Base-by-base conservation (phyloP, 495 filamentous ascomycete species). In the Saxophila tyrrhenica region DNA sequence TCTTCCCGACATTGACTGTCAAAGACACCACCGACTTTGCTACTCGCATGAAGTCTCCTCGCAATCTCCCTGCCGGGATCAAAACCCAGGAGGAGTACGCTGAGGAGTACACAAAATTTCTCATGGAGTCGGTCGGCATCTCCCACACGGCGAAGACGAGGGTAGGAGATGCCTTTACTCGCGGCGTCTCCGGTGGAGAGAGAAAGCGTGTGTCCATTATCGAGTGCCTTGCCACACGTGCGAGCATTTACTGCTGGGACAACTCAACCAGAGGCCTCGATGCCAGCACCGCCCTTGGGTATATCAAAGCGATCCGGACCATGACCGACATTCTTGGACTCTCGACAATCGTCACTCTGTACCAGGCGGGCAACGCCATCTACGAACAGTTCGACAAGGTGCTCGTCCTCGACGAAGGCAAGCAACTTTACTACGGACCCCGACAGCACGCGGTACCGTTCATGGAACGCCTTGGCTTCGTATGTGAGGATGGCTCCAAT, bases 301-400 rank as follows among this genome's bases (percentile, higher is more conserved):
- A 83, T 60, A 78, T 83, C 0, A 73, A 79, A 49, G 77, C 76
- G 39, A 60, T 87, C 47, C 70, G 83, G 42, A 74, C 75, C 20
- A 62, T 84, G 21, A 84, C 83, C 11, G 78, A 82, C 54, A 81
- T 82, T 65, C 72, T 75, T 0, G 64, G 77, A 45, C 75, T 79
- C 2, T 79, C 80, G 0, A 81, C 80, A 0, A 60, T 74, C 3
- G 80, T 86, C 29, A 80, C 82, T 13, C 69, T 87, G 1, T 87
- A 87, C 57, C 84, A 88, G 64, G 83, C 83, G 0, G 82, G 81
- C 0, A 80, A 87, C 52, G 78, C 73, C 47, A 64, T 88, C 3
- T 87, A 81, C 61, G 75, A 84, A 24, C 70, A 84, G 1, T 86
- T 86, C 55, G 82, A 87, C 59, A 86, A 87, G 57, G 80, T 85